Percentiles rank a stretch among this genome's conserved stretches.
Conservation (phyloP, 2,329 filamentous ascomycete genomes). For the Botrytis elliptica region DNA sequence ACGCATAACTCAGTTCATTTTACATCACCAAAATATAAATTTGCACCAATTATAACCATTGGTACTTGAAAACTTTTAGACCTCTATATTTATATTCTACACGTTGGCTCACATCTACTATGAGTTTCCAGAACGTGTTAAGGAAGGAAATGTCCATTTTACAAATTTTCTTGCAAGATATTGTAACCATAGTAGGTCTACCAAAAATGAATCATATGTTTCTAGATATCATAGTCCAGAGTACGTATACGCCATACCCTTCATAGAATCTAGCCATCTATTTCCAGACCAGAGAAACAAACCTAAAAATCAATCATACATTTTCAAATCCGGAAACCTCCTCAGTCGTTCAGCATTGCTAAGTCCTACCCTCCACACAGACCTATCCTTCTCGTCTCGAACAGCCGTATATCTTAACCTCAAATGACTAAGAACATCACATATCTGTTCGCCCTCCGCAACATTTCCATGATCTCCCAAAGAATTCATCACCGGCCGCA, state of each 20-base stretch:
- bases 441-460: background rate
- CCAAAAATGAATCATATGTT: background rate
- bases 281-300: too few relatives aligned
- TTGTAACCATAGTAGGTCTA: background rate
- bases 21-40: background rate
- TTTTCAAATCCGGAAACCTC: background rate
- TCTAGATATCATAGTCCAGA: background rate
- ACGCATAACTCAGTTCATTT: background rate
- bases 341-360: background rate
- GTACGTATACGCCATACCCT: too few relatives aligned
- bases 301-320: background rate
- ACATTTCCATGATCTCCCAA: background rate
- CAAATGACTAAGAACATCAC: background rate
- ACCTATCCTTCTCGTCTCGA: background rate
- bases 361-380: background rate
- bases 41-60: background rate
- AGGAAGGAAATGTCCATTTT: background rate
- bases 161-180: background rate
- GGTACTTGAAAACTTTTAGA: fast-evolving
- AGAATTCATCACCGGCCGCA: background rate
- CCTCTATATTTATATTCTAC: too few relatives aligned
- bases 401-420: background rate
- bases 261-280: background rate
- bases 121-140: background rate
- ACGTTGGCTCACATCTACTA: background rate